phyloP scores from a whole-genome alignment of 1,139 yeast genomes.

The Kodamaea ohmeri region DNA sequence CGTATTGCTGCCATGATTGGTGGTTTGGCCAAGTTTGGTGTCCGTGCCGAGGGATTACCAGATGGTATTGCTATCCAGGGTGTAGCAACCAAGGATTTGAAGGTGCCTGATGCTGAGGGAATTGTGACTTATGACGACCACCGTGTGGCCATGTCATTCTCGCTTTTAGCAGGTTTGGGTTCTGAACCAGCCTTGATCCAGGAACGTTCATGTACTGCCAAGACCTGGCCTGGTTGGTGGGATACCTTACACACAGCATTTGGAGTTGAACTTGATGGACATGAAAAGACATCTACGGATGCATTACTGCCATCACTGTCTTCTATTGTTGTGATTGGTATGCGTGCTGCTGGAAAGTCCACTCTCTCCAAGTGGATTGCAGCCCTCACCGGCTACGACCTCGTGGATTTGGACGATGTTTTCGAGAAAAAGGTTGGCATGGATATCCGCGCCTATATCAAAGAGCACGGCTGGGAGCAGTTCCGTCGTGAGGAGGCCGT shows the following conservation, averaged over 20 bases:
- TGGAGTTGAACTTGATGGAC: slow-evolving; percentile 66
- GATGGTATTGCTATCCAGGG: slow-evolving; percentile 93
- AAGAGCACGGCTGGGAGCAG: slow-evolving; percentile 76
- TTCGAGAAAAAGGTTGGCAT: slow-evolving; percentile 56
- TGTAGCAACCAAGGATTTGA: slow-evolving; percentile 43
- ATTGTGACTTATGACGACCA: slow-evolving; percentile 89
- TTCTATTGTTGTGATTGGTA: slow-evolving; percentile 81
- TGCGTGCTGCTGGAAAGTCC: slow-evolving; percentile 98
- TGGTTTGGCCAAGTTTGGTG: slow-evolving; percentile 89
- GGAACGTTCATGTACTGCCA: slow-evolving; percentile 90
- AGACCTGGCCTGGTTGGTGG: slow-evolving; percentile 99
- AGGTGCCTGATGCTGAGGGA: slow-evolving; percentile 53
- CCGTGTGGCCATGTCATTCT: slow-evolving; percentile 97
- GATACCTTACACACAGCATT: slow-evolving; percentile 75
- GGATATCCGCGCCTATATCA: slow-evolving; percentile 67
- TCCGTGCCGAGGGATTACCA: slow-evolving; percentile 73
- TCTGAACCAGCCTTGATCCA: slow-evolving; percentile 64
- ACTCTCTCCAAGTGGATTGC: slow-evolving; percentile 85
- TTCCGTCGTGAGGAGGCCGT: slow-evolving; percentile 72
- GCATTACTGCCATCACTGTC: too few relatives aligned
- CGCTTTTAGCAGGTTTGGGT: slow-evolving; percentile 67
- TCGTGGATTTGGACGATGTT: slow-evolving; percentile 73
- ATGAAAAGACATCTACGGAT: slow-evolving; percentile 40
- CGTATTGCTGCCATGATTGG: slow-evolving; percentile 93
- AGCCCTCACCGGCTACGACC: slow-evolving; percentile 62